Conservation (phyloP, 1,139 yeast species). For the Scheffersomyces quercinus region DNA sequence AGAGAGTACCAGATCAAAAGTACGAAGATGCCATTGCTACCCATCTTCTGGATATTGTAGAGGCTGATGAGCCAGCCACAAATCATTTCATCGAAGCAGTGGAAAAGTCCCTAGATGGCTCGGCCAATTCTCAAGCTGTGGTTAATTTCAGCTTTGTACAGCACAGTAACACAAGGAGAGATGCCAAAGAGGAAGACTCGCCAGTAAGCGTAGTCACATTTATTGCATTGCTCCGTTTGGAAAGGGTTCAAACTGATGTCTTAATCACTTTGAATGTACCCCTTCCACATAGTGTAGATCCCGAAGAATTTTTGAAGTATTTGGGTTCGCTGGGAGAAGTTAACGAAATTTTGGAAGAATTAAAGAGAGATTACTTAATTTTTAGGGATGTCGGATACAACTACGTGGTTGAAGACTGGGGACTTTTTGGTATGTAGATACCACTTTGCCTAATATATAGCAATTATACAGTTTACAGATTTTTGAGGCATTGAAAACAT, state of each 20-base stretch:
- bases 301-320: constrained; percentile 22
- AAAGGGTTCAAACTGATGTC: constrained; percentile 58
- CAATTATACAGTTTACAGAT: background rate
- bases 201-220: constrained; percentile 37
- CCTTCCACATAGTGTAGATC: constrained; percentile 14
- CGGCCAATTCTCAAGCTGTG: constrained; percentile 6
- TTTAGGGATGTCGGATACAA: constrained; percentile 18
- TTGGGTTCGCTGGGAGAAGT: constrained; percentile 44
- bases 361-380: constrained; percentile 15
- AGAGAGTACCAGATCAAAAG: constrained; percentile 39
- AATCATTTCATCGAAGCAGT: constrained; percentile 10
- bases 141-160: constrained; percentile 11
- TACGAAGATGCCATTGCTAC: constrained; percentile 35
- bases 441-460: background rate
- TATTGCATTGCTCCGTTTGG: constrained; percentile 54
- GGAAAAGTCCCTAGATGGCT: constrained; percentile 7
- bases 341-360: constrained; percentile 3
- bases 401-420: constrained; percentile 28
- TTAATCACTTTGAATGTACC: constrained; percentile 64
- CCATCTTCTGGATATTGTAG: constrained; percentile 46
- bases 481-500: too few species aligned
- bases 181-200: constrained; percentile 46
- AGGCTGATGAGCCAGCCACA: constrained; percentile 19
- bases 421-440: constrained; percentile 21
- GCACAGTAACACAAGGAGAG: constrained; percentile 39